Percentiles rank a stretch among this genome's conserved stretches.
Conservation (phyloP, 768 basidiomycete genomes). For the Hygrophoropsis aurantiaca region DNA sequence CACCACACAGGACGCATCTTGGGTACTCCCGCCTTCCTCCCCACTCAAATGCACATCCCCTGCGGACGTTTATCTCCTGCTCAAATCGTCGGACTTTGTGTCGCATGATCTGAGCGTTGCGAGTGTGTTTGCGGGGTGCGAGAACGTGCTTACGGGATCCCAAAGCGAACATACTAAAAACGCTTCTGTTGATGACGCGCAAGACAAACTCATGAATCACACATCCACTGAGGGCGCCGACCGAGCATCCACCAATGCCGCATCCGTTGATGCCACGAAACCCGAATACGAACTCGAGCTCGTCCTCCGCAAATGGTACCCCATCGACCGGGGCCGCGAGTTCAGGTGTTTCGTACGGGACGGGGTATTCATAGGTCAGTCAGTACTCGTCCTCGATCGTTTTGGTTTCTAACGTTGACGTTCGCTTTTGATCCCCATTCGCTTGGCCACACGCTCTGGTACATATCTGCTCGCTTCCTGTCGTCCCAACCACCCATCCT, state of each 20-base stretch:
- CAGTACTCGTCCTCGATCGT: no score
- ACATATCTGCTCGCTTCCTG: no score
- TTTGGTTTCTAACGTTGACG: no score
- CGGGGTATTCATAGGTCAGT: slow-evolving; percentile 67
- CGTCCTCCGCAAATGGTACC: slow-evolving; percentile 87
- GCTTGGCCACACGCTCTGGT: no score
- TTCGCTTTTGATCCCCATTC: no score
- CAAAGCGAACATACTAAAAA: no score
- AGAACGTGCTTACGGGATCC: not conserved
- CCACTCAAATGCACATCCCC: slow-evolving; percentile 87
- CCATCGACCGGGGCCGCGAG: slow-evolving; percentile 81
- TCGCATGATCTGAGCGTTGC: slow-evolving; percentile 68
- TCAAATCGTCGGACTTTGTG: slow-evolving; percentile 92
- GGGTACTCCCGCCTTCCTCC: slow-evolving; percentile 82
- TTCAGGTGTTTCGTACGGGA: slow-evolving; percentile 87
- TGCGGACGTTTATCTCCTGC: slow-evolving; percentile 85
- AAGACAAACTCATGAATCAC: no score
- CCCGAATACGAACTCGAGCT: slow-evolving; percentile 70
- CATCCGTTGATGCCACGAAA: no score
- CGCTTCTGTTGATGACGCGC: no score
- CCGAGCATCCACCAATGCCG: no score
- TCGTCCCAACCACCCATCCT: no score
- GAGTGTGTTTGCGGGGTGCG: slow-evolving; percentile 69
- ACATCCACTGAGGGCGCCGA: no score
- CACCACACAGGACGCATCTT: slow-evolving; percentile 90